A percentile compares a stretch with the other conserved stretches of the same genome.
phyloP scores from a whole-genome alignment of 176 grass and related monocot species.

The Thalia dealbata region DNA sequence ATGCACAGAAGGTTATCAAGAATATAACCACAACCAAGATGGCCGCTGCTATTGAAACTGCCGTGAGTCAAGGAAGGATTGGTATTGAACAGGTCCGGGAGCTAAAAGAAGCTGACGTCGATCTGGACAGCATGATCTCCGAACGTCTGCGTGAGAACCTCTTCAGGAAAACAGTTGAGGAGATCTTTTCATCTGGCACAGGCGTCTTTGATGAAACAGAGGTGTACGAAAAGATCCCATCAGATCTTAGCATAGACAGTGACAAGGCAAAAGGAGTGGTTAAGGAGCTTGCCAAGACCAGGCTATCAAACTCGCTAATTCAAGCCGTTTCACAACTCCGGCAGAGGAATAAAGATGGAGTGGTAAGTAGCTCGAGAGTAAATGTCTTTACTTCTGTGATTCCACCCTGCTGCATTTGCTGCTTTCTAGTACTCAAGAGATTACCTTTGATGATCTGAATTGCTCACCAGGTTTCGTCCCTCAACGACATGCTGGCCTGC shows the following conservation, averaged over 20 bases:
- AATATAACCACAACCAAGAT: constrained; percentile 81
- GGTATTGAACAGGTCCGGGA: constrained; percentile 69
- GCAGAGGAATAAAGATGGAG: constrained; percentile 67
- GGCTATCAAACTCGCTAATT: constrained; percentile 61
- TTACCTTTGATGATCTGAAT: neutral
- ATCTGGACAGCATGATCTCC: constrained; percentile 61
- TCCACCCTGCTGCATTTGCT: neutral
- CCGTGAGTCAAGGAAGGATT: constrained; percentile 70
- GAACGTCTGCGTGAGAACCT: constrained; percentile 71
- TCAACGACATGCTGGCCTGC: constrained; percentile 89
- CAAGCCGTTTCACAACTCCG: constrained; percentile 71
- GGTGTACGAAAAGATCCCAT: constrained; percentile 65
- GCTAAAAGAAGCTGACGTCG: constrained; percentile 64
- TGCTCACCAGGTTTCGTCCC: constrained; percentile 41
- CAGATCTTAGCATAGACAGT: constrained; percentile 64
- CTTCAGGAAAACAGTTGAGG: constrained; percentile 65
- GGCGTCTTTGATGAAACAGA: constrained; percentile 79
- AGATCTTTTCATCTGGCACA: constrained; percentile 76
- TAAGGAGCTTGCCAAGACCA: constrained; percentile 58
- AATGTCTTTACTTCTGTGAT: neutral
- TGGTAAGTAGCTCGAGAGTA: constrained; percentile 51
- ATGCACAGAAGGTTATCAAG: constrained; percentile 96
- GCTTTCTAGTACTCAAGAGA: neutral
- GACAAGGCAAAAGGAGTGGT: constrained; percentile 72
- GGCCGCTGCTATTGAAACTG: constrained; percentile 66